Base-by-base conservation (phyloP, 257 asterid genomes). In the Ligustrum vulgare region DNA sequence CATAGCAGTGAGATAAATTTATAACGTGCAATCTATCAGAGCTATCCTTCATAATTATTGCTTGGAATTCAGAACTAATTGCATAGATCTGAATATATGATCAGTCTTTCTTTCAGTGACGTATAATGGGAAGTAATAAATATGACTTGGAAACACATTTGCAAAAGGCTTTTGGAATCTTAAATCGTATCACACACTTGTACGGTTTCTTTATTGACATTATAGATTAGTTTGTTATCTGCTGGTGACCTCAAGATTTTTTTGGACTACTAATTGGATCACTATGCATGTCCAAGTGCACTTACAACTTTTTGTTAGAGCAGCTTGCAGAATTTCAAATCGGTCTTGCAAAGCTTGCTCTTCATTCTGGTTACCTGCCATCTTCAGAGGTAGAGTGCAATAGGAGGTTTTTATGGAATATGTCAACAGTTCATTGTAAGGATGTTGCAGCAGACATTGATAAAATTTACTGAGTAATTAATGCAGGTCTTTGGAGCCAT, bases 281-380 rank as follows among this genome's bases (percentile, higher is more conserved):
- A 22, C 58, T 34, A 23, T 71, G 62, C 73, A 45, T 77, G 56
- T 74, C 45, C 6, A 72, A 79, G 66, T 66, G 67, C 75, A 72
- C 84, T 83, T 18, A 78, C 43, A 75, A 23, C 79, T 81, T 39
- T 75, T 68, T 79, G 67, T 67, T 58, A 79, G 72, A 78, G 76
- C 88, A 95, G 98, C 89, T 91, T 85, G 91, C 98, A 81, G 98
- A 90, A 78, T 92, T 95, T 80, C 98, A 93, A 82, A 88, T 89
- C 75, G 99, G 98, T 73, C 92, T 95, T 86, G 94, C 92, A 71
- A 91, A 84, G 87, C 96, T 93, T 81, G 96, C 98, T 43, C 76
- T 88, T 79, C 80, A 72, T 56, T 92, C 98, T 37, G 78, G 85
- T 80, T 72, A 78, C 80, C 80, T 95, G 83, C 68, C 86, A 81